A percentile compares a stretch with the other conserved stretches of the same genome.
phyloP scores from a whole-genome alignment of 352 stramenopile species.

The Phytopythium kandeliae region DNA sequence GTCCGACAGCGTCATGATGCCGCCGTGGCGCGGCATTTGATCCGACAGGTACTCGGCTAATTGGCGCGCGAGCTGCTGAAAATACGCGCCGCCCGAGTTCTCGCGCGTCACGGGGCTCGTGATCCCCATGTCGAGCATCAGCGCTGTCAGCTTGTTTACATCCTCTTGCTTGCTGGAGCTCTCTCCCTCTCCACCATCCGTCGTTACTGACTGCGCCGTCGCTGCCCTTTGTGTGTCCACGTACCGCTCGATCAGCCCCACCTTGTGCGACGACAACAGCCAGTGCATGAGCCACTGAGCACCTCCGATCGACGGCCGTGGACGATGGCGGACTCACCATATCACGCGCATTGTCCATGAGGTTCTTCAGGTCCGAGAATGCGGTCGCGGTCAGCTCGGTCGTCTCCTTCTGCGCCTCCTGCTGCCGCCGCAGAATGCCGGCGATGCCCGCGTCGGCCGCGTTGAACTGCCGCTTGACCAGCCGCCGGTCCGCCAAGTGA shows the following conservation, averaged over 20 bases:
- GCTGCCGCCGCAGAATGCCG: conserved; percentile 72
- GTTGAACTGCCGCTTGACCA: conserved; percentile 79
- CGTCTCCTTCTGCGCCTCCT: conserved; percentile 79
- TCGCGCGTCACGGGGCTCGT: conserved; percentile 89
- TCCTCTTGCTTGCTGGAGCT: conserved; percentile 39
- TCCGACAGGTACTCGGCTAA: conserved; percentile 82
- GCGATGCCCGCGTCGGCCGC: conserved; percentile 73
- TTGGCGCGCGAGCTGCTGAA: conserved; percentile 88
- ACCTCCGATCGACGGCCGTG: too few relatives aligned
- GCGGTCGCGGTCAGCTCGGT: conserved; percentile 68
- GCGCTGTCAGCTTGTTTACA: conserved; percentile 68
- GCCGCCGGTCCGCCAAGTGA: conserved; percentile 60
- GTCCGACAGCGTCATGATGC: conserved; percentile 98
- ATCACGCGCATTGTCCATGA: conserved; percentile 89
- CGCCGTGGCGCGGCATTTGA: conserved; percentile 85
- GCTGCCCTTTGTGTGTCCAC: conserved; percentile 71
- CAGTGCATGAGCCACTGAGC: neutral
- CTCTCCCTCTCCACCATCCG: conserved; percentile 5
- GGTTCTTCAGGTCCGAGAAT: conserved; percentile 88
- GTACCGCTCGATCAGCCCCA: conserved; percentile 88
- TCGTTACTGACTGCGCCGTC: conserved; percentile 14
- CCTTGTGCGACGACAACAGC: conserved; percentile 8
- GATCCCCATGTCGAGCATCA: conserved; percentile 93
- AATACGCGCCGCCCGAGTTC: conserved; percentile 86
- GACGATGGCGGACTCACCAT: too few relatives aligned